Evolutionary conservation across 2,329 filamentous ascomycete genomes (phyloP).

Genomic region (Verticillium nubilum): DNA sequence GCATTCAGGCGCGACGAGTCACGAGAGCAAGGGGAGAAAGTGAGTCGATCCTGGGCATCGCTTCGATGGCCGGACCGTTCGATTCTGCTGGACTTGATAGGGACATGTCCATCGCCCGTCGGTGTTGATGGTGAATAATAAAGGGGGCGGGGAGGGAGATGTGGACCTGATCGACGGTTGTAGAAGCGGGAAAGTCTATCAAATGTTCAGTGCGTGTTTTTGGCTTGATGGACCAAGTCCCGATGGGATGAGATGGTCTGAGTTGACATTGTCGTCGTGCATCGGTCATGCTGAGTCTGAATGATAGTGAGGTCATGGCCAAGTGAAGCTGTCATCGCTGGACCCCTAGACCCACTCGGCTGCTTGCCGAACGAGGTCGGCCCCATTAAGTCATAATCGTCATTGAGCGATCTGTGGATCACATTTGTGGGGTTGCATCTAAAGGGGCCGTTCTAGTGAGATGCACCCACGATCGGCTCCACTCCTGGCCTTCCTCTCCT

Average conservation of each 20-base stretch:
- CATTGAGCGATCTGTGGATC: not conserved
- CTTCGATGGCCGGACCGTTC: not conserved
- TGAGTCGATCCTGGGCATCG: not conserved
- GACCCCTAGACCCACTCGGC: not conserved
- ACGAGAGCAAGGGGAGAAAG: too few species aligned
- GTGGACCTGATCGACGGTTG: not conserved
- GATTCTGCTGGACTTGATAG: not conserved
- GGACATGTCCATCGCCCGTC: not conserved
- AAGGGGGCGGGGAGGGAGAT: not conserved
- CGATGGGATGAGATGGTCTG: not conserved
- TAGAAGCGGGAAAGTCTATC: not conserved
- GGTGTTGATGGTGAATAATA: too few species aligned
- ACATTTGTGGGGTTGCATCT: not conserved
- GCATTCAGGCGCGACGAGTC: not conserved
- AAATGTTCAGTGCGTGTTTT: not conserved
- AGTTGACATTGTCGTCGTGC: not conserved
- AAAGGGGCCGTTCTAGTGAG: not conserved
- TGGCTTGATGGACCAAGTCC: not conserved
- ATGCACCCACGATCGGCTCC: too few species aligned
- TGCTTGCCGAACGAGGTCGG: not conserved
- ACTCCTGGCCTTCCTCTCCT: too few species aligned
- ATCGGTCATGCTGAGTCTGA: not conserved
- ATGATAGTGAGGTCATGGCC: not conserved
- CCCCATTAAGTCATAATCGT: not conserved
- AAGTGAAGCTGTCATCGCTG: not conserved